A percentile compares a stretch with the other conserved stretches of the same genome.
phyloP scores from a whole-genome alignment of 805 yeast genomes.

The Barnettozyma vustinii region DNA sequence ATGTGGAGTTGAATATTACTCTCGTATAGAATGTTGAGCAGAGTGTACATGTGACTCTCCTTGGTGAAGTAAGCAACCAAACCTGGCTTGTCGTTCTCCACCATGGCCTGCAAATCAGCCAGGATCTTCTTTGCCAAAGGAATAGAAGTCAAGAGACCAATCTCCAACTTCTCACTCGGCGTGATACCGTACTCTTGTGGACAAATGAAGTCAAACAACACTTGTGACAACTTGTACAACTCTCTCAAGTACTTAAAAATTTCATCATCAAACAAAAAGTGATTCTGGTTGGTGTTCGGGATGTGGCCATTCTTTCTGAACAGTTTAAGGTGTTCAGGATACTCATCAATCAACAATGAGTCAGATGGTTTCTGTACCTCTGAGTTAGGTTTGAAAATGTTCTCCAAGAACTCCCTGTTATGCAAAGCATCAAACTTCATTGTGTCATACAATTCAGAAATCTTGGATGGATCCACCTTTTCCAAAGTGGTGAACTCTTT shows the following conservation, averaged over 20 bases:
- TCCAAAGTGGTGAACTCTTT: constrained; percentile 89
- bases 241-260: constrained; percentile 80
- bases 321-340: constrained; percentile 25
- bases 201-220: constrained; percentile 92
- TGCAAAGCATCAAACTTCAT: constrained; percentile 98
- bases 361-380: constrained; percentile 31
- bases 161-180: constrained; percentile 90
- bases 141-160: constrained; percentile 88
- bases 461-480: constrained; percentile 95
- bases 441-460: constrained; percentile 93
- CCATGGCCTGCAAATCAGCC: constrained; percentile 73
- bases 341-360: constrained; percentile 24
- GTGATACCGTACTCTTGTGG: constrained; percentile 99
- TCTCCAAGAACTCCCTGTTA: constrained; percentile 81
- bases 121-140: constrained; percentile 89
- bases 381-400: constrained; percentile 65
- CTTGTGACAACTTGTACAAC: constrained; percentile 83
- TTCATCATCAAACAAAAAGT: constrained; percentile 69
- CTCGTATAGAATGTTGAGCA: constrained; percentile 85
- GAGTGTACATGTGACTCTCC: constrained; percentile 93
- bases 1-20: constrained; percentile 93
- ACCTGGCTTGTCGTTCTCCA: constrained; percentile 73
- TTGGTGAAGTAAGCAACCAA: constrained; percentile 90
- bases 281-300: constrained; percentile 22
- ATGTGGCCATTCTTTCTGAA: constrained; percentile 16